phyloP scores from a whole-genome alignment of 176 grass and related monocot species.

The maize (Zea mays) region DNA sequence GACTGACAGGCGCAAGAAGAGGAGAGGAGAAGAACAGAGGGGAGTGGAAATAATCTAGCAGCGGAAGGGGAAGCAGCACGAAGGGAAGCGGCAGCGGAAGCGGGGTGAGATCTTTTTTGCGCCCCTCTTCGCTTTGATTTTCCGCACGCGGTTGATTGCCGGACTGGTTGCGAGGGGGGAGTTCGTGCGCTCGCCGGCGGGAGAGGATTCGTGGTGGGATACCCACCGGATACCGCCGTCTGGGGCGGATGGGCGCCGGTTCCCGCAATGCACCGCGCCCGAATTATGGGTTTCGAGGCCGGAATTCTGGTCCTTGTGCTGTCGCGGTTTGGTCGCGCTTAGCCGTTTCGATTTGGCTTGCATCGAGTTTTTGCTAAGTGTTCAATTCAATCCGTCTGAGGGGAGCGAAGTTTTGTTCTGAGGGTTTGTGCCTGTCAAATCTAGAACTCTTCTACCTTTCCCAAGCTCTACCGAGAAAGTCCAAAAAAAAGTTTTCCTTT shows the following conservation, averaged over 20 bases:
- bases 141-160: background rate
- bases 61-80: background rate
- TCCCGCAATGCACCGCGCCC: constrained; percentile 13
- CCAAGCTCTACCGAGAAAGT: background rate
- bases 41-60: background rate
- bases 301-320: constrained; percentile 3
- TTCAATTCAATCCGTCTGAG: constrained; percentile 24
- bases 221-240: background rate
- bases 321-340: background rate
- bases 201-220: background rate
- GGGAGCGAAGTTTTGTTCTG: background rate
- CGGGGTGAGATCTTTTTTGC: constrained; percentile 14
- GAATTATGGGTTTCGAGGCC: background rate
- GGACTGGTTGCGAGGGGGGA: background rate
- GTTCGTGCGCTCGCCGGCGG: background rate
- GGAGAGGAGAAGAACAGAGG: background rate
- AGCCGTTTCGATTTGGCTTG: background rate
- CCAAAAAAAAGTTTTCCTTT: background rate
- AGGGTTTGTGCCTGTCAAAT: background rate
- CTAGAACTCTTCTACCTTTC: background rate
- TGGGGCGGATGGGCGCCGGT: background rate
- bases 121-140: background rate
- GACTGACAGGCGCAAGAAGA: background rate
- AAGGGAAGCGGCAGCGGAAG: background rate
- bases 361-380: constrained; percentile 21